Evolutionary conservation across 768 basidiomycete genomes (phyloP), one percentile per base, ranked within the genome.

Genomic region (Phlebiopsis gigantea): DNA sequence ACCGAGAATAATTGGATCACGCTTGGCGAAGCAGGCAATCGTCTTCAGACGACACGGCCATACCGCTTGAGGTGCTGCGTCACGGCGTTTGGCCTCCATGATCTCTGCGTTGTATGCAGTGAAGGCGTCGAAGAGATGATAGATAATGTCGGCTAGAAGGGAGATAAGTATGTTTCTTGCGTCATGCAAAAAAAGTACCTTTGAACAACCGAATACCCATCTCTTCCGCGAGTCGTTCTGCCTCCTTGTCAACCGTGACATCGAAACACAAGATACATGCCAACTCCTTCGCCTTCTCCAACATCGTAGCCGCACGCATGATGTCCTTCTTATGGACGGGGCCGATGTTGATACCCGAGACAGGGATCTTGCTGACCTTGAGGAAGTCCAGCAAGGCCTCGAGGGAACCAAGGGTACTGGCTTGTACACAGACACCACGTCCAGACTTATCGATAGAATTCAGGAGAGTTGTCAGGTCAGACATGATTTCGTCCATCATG

Each of bases 241-340:
- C 93, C 34, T 98, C 96, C 71, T 84, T 95, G 72, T 98, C 96
- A 22, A 98, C 83, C 2, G 85, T 68, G 6, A 99, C 97, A 71
- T 99, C 97, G 74, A 99, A 99, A 69, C 93, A 95, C 57, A 99
- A 85, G 59, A 98, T 88, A 65, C 91, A 90, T 5, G 96, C 93
- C 29, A 95, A 82, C 67, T 98, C 96, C 68, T 92, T 94, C 10
- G 93, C 93, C 69, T 87, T 92, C 74, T 98, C 96, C 66, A 98
- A 73, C 95, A 98, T 98, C 4, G 88, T 89, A 31, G 89, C 87
- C 42, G 89, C 76, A 50, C 93, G 88, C 85, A 94, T 95, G 59
- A 99, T 79, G 66, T 98, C 94, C 69, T 85, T 92, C 77, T 93
- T 95, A 76, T 93, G 88, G 15, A 99, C 90, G 7, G 96, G 95